These are phyloP conservation scores for Leersia perrieri DNA, from an alignment of 176 grass and related monocot genomes.

Conservation along the genomic window DNA sequence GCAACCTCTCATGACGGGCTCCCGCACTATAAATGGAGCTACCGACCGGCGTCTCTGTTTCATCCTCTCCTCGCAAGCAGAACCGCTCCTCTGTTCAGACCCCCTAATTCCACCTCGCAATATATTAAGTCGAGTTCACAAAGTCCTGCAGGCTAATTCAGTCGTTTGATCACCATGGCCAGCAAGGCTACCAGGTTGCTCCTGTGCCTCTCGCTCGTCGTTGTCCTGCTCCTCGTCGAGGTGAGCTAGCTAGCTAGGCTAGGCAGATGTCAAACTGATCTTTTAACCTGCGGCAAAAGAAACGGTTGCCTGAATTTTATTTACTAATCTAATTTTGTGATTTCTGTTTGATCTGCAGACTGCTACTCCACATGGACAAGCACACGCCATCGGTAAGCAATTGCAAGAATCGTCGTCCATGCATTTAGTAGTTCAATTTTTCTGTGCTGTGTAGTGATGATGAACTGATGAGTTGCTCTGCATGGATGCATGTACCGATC, in stretches of 20 bases:
- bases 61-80: not conserved
- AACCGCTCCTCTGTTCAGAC: too few species aligned
- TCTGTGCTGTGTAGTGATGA: not conserved
- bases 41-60: not conserved
- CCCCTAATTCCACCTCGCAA: not conserved
- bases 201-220: constrained; percentile 29
- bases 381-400: constrained; percentile 27
- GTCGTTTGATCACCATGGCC: constrained; percentile 14
- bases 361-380: constrained; percentile 27
- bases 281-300: not conserved
- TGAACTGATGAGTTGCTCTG: not conserved
- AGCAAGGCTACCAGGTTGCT: not conserved
- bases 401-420: not conserved
- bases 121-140: not conserved
- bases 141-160: not conserved
- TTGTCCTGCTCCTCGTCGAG: constrained; percentile 53
- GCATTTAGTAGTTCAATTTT: not conserved
- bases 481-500: not conserved
- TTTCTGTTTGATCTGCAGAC: constrained; percentile 13
- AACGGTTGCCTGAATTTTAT: not conserved
- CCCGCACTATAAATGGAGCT: not conserved
- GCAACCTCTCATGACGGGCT: not conserved
- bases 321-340: not conserved
- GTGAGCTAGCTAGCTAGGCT: constrained; percentile 24
- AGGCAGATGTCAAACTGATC: not conserved